Evolutionary conservation across 2,329 filamentous ascomycete species (phyloP), one percentile per base, ranked within the genome.

Genomic region (Ophiostoma australiae): DNA sequence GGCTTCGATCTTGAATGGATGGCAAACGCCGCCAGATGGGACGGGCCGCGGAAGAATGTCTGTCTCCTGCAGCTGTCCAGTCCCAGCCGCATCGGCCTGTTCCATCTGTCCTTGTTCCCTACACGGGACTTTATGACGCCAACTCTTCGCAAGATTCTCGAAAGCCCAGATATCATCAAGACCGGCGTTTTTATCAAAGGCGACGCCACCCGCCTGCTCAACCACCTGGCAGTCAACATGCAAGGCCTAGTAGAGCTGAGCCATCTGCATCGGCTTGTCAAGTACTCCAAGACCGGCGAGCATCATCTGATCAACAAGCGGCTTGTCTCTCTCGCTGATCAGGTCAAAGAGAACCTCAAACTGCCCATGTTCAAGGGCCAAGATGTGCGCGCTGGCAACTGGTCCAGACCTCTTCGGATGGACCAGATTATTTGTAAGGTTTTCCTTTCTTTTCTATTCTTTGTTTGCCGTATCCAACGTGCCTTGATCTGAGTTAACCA

Each of bases 1-100:
- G 94, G 94, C 0, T 93, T 97, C 73, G 94, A 97, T 76, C 84
- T 97, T 73, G 94, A 97, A 81, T 97, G 94, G 94, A 84, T 87
- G 69, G 74, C 82, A 1, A 81, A 85, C 6, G 83, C 87, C 0
- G 81, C 77, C 6, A 82, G 78, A 27, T 75, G 74, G 8, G 78
- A 83, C 2, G 82, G 84, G 3, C 80, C 89, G 4, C 90, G 91
- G 74, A 82, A 85, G 69, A 92, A 93, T 73, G 86, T 96, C 7
- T 94, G 91, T 0, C 80, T 97, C 52, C 90, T 97, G 63, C 94
- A 97, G 79, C 79, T 97, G 31, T 92, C 94, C 0, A 91, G 88
- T 72, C 86, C 91, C 63, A 87, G 90, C 73, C 90, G 88, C 17
- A 90, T 97, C 68, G 92, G 85, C 0, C 84, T 97, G 0, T 94